Base-by-base conservation (phyloP, 768 basidiomycete genomes). In the Trametes maxima region DNA sequence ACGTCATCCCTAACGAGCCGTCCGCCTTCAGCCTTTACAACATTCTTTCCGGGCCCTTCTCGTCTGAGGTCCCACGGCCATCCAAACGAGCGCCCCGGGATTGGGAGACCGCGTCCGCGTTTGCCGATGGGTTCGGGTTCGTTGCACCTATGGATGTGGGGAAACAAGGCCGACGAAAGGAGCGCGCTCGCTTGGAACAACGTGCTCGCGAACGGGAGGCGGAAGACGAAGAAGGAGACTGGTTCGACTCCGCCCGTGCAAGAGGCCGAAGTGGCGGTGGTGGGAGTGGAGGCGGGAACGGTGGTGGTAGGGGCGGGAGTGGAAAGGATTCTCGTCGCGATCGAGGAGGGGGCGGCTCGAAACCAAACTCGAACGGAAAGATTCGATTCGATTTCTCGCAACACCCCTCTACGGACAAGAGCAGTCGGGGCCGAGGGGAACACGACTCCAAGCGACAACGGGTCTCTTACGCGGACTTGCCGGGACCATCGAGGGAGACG, bases 1-100 rank as follows among this genome's bases (percentile, higher is more conserved):
- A 66, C 48, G 81, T 80, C 66, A 64, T 71, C 46, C 81, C 84
- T 0, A 64, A 69, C 19, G 87, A 87, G 60, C 77, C 78, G 13
- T 89, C 88, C 8, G 90, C 90, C 4, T 92, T 92, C 72, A 82
- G 89, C 67, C 70, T 70, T 28, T 77, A 84, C 68, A 89, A 89
- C 68, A 75, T 81, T 22, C 77, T 80, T 55, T 78, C 80, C 0
- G 88, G 90, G 0, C 91, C 91, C 7, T 93, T 91, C 73, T 82
- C 77, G 52, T 80, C 83, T 62, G 76, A 78, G 4, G 69, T 71
- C 1, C 55, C 72, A 28, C 58, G 66, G 11, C 67, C 76, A 1
- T 49, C 71, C 66, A 59, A 79, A n/a, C 70, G 78, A 25, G 69
- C 68, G 10, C 74, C 73, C 12, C 77, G 81, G 21, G 78, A 82